Conservation (phyloP, 2,329 filamentous ascomycete species). For the Diaporthe destruens region DNA sequence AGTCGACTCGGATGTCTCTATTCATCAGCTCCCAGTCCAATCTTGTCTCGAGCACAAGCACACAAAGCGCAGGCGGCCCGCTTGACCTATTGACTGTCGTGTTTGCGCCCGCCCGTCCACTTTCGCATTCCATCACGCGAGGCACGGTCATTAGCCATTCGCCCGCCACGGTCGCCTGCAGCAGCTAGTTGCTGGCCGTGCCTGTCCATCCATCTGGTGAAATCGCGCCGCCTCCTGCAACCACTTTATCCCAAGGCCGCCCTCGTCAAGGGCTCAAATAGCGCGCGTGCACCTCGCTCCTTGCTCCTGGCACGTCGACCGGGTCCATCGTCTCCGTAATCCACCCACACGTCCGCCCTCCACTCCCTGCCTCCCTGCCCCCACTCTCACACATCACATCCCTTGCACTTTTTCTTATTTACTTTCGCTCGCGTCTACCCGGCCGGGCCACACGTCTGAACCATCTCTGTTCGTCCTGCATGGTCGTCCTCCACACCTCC, state of each 20-base stretch:
- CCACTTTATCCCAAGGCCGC: slow-evolving; percentile 30
- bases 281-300: slow-evolving; percentile 7
- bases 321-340: slow-evolving; percentile 13
- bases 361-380: slow-evolving; percentile 38
- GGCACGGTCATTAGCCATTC: neutral
- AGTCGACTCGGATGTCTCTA: slow-evolving; percentile 33
- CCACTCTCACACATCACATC: slow-evolving; percentile 30
- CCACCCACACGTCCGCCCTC: slow-evolving; percentile 19
- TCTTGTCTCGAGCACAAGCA: slow-evolving; percentile 27
- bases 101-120: slow-evolving; percentile 12
- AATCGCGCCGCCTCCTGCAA: slow-evolving; percentile 28
- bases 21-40: slow-evolving; percentile 14
- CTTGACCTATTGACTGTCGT: slow-evolving; percentile 26
- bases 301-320: neutral
- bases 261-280: slow-evolving; percentile 1
- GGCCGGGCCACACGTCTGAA: slow-evolving; percentile 12
- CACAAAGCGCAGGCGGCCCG: slow-evolving; percentile 18
- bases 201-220: slow-evolving; percentile 13
- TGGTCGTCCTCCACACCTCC: slow-evolving; percentile 33
- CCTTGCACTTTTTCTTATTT: slow-evolving; percentile 40
- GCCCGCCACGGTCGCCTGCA: slow-evolving; percentile 14
- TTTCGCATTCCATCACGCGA: slow-evolving; percentile 12
- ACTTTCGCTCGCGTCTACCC: slow-evolving; percentile 28
- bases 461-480: slow-evolving; percentile 33
- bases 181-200: slow-evolving; percentile 6